Evolutionary conservation across 305 asterid species (phyloP).

Genomic region (Fraxinus paxiana): DNA sequence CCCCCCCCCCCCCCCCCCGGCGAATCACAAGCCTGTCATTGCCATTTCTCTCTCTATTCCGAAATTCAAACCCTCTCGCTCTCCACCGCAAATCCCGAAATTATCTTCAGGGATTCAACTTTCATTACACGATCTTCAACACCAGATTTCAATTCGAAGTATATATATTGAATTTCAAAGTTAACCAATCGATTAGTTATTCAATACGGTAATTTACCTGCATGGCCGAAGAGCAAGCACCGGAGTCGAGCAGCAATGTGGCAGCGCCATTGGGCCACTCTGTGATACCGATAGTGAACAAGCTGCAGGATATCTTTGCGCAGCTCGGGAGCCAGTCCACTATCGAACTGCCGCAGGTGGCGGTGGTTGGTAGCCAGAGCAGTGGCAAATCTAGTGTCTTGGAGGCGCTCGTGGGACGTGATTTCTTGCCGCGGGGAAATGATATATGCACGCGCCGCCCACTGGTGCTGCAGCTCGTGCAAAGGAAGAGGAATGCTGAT

Average conservation of each 20-base stretch:
- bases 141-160: not conserved
- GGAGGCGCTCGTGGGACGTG: constrained; percentile 98
- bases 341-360: constrained; percentile 94
- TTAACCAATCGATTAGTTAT: not conserved
- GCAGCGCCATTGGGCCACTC: constrained; percentile 63
- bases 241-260: constrained; percentile 28
- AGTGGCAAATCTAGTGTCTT: constrained; percentile 96
- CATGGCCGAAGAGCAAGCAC: constrained; percentile 60
- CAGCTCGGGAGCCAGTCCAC: constrained; percentile 87
- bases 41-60: constrained; percentile 18
- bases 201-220: constrained; percentile 13
- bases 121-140: not conserved
- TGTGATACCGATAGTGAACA: constrained; percentile 84
- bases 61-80: not conserved
- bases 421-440: constrained; percentile 87
- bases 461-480: constrained; percentile 82
- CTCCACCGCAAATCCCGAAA: constrained; percentile 23
- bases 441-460: constrained; percentile 95
- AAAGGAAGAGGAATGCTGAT: constrained; percentile 59
- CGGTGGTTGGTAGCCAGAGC: constrained; percentile 97
- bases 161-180: not conserved
- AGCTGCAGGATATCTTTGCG: constrained; percentile 86
- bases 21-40: not conserved
- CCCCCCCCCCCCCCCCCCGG: not conserved
- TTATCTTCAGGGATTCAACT: constrained; percentile 26